phyloP scores from a whole-genome alignment of 768 basidiomycete genomes.

The Auriscalpium orientale region DNA sequence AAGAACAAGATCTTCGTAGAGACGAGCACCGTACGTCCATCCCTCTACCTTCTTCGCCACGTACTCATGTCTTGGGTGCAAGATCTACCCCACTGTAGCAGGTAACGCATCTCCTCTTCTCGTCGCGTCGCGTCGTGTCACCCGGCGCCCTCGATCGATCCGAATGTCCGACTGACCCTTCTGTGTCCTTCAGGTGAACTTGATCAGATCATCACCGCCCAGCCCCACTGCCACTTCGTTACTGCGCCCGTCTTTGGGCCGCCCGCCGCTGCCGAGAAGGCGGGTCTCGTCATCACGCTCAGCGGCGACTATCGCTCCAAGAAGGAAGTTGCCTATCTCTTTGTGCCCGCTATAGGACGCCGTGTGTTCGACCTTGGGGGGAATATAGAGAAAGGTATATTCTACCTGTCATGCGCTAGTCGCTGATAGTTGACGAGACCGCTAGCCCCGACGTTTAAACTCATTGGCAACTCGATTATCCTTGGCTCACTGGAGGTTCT shows the following conservation, averaged over 20 bases:
- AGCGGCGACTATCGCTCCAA: conserved; percentile 78
- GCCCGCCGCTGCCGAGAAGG: conserved; percentile 56
- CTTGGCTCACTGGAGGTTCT: conserved; percentile 73
- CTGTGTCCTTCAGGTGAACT: conserved; percentile 44
- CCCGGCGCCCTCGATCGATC: not conserved
- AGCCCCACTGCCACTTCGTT: conserved; percentile 56
- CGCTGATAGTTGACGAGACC: not conserved
- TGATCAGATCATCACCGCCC: conserved; percentile 53
- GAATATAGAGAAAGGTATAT: conserved; percentile 75
- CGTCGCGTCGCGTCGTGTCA: not conserved
- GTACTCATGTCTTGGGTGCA: not conserved
- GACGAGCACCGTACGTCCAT: conserved; percentile 64
- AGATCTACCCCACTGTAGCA: conserved; percentile 51
- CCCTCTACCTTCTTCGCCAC: conserved; percentile 12
- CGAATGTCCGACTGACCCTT: not conserved
- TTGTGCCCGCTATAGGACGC: conserved; percentile 71
- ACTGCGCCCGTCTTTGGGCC: conserved; percentile 74
- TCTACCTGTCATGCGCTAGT: not conserved
- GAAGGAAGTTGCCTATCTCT: conserved; percentile 68
- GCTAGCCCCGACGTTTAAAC: conserved; percentile 61
- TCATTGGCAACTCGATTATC: conserved; percentile 75
- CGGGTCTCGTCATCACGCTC: conserved; percentile 66
- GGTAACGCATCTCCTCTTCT: conserved; percentile 22
- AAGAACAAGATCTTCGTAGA: conserved; percentile 76
- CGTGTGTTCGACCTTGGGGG: conserved; percentile 78